Conservation (phyloP, 176 grass and related monocot species). For the Carex cristatella region DNA sequence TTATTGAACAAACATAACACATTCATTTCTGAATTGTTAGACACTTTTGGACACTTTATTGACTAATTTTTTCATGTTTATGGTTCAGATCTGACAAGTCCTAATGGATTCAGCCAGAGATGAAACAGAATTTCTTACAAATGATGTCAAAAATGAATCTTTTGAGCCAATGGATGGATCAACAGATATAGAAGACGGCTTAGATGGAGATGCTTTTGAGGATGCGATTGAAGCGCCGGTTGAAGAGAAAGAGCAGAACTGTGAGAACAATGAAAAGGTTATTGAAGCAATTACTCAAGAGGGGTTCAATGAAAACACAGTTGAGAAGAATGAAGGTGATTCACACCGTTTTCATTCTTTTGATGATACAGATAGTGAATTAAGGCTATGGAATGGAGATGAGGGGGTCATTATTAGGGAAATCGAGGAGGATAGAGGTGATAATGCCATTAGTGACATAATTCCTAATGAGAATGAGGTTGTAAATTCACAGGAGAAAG, state of each 20-base stretch:
- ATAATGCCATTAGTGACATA: background rate
- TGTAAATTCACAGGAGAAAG: background rate
- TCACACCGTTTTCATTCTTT: slow-evolving; percentile 12
- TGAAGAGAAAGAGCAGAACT: slow-evolving; percentile 6
- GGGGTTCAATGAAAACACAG: background rate
- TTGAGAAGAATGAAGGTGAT: slow-evolving; percentile 9
- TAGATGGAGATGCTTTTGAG: slow-evolving; percentile 8
- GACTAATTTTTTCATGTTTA: slow-evolving; percentile 3
- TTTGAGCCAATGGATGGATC: background rate
- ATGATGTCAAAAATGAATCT: background rate
- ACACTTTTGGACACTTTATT: background rate
- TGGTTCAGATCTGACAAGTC: slow-evolving; percentile 13
- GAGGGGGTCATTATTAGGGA: background rate
- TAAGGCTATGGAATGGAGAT: background rate
- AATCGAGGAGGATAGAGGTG: slow-evolving; percentile 1
- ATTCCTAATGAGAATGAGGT: background rate
- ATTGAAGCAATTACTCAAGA: background rate
- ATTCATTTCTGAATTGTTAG: background rate
- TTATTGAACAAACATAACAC: too few relatives aligned
- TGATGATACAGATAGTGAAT: slow-evolving; percentile 15
- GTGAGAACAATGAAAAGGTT: background rate
- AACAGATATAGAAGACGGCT: background rate
- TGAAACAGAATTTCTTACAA: background rate
- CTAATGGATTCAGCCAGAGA: slow-evolving; percentile 13
- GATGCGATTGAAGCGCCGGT: slow-evolving; percentile 4